phyloP scores from a whole-genome alignment of 2,329 filamentous ascomycete species.

The Delphinella strobiligena region DNA sequence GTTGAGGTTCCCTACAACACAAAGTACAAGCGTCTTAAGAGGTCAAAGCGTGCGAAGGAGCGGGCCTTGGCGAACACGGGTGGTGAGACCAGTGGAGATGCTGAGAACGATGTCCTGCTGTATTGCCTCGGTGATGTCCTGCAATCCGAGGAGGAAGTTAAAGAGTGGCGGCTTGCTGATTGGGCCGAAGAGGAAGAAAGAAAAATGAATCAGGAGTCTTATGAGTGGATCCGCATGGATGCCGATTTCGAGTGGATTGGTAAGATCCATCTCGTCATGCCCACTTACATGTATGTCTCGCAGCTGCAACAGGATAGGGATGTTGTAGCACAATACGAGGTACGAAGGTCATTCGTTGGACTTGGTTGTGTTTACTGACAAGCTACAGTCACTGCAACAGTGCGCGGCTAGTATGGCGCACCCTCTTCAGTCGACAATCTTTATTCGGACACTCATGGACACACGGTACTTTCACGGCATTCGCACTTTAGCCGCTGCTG shows the following conservation, averaged over 20 bases:
- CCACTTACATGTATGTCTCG: slow-evolving; percentile 94
- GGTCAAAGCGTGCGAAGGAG: slow-evolving; percentile 72
- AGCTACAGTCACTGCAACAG: slow-evolving; percentile 56
- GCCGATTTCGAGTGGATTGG: slow-evolving; percentile 98
- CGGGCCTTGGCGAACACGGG: slow-evolving; percentile 53
- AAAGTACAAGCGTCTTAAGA: slow-evolving; percentile 94
- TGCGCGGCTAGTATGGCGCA: slow-evolving; percentile 57
- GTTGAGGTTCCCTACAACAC: slow-evolving; percentile 98
- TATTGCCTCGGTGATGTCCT: slow-evolving; percentile 90
- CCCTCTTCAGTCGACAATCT: slow-evolving; percentile 75
- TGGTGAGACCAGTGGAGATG: slow-evolving; percentile 14
- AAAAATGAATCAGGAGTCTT: slow-evolving; percentile 89
- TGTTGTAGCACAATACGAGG: slow-evolving; percentile 70
- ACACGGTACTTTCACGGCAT: slow-evolving; percentile 89
- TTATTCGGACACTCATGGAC: slow-evolving; percentile 83
- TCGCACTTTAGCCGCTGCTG: slow-evolving; percentile 69
- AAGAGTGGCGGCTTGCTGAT: slow-evolving; percentile 73
- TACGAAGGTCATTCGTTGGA: slow-evolving; percentile 20
- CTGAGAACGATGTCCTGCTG: slow-evolving; percentile 68
- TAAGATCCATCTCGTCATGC: slow-evolving; percentile 69
- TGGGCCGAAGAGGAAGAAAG: slow-evolving; percentile 84
- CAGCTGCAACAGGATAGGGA: slow-evolving; percentile 95
- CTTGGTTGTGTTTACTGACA: too few species aligned
- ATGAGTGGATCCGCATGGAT: slow-evolving; percentile 97
- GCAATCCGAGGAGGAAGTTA: slow-evolving; percentile 66